Conservation (phyloP, 163 green algal species). For the Prototheca wickerhamii region DNA sequence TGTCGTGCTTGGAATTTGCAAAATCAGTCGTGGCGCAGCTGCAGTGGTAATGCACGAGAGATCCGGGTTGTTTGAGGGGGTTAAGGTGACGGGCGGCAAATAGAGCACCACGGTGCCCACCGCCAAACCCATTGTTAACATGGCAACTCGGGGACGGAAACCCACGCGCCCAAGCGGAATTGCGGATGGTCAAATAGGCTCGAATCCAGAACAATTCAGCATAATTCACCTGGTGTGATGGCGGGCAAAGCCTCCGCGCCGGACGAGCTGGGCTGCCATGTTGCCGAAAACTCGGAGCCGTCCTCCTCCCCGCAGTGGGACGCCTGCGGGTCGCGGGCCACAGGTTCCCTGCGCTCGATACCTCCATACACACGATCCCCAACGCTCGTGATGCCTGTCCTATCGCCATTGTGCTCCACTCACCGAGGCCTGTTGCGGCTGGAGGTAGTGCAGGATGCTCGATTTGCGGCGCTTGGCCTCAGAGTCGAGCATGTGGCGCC, state of each 20-base stretch:
- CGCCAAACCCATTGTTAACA: too few relatives aligned
- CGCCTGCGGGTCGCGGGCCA: not conserved
- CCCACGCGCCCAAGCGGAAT: too few relatives aligned
- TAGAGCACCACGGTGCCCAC: too few relatives aligned
- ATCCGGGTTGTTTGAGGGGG: too few relatives aligned
- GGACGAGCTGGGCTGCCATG: not conserved
- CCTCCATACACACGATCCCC: not conserved
- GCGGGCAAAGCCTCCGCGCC: not conserved
- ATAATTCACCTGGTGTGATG: conserved; percentile 8
- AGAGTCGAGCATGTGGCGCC: not conserved
- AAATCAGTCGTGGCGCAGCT: too few relatives aligned
- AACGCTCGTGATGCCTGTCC: not conserved
- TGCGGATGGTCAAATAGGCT: too few relatives aligned
- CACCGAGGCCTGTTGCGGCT: not conserved
- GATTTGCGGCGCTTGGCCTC: conserved; percentile 1
- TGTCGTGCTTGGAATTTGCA: not conserved
- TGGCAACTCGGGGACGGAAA: too few relatives aligned
- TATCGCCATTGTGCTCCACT: not conserved
- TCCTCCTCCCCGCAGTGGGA: too few relatives aligned
- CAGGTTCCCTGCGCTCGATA: not conserved
- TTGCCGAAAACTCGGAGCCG: too few relatives aligned
- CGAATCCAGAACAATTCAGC: too few relatives aligned
- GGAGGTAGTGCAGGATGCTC: not conserved
- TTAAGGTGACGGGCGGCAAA: too few relatives aligned
- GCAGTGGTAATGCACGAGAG: too few relatives aligned